Base-by-base conservation (phyloP, 768 basidiomycete genomes). In the Termitomyces sp. region DNA sequence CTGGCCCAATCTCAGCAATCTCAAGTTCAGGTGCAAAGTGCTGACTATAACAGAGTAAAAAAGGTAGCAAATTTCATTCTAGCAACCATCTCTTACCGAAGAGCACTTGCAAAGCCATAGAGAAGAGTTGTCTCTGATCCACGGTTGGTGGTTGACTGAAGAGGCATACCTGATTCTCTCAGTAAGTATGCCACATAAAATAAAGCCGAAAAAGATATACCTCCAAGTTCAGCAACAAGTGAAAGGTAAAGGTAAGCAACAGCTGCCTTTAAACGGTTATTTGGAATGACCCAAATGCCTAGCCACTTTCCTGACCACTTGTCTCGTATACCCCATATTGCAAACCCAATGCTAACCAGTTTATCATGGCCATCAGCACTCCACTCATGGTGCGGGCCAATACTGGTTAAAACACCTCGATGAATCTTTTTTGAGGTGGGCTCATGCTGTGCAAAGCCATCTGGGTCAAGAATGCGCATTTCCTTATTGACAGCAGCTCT, bases 361-460 rank as follows among this genome's bases (percentile, higher is more conserved):
- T 75, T 75, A 57, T 74, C 70, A 54, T 75, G 70, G 1, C 74
- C 74, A 67, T 75, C 70, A 8, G 62, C 69, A 50, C 63, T 66
- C 72, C 74, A 76, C 27, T 68, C 65, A 45, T 72, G 65, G 59
- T 75, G 55, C 3, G 65, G 61, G 1, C 74, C 74, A 42, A 73
- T 52, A 1, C 60, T 41, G 6, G 59, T 58, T 11, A 70, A 49
- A 4, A 30, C 16, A 0, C 37, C 55, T 11, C 66, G 45, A 33
- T 62, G 54, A 9, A 72, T 59, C 31, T 70, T 72, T 45, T 72
- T 74, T 2, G 61, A 59, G 4, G 56, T 60, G 0, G 71, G 73
- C 44, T 72, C 69, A 12, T 64, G 56, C 1, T 11, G 36, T 4
- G 18, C 42, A 64, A 73, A 73, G 13, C 65, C 70, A 11, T 67